Evolutionary conservation across 352 stramenopile genomes (phyloP).

Genomic region (Halophytophthora polymorphica): DNA sequence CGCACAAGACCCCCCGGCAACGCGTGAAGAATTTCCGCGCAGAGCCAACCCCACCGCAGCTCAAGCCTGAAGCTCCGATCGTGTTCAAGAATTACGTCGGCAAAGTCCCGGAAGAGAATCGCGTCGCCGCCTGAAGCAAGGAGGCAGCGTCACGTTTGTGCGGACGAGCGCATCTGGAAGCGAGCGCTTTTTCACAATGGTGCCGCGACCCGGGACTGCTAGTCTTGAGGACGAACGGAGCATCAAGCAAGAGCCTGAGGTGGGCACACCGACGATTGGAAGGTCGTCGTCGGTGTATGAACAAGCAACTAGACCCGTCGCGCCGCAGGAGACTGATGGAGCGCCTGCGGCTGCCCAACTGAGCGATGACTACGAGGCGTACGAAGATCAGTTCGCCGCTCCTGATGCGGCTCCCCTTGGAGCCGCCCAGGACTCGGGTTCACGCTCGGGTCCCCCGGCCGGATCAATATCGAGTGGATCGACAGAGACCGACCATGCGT

Average conservation of each 20-base stretch:
- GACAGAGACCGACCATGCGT: too few species aligned
- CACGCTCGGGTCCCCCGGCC: background rate
- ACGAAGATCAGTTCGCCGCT: slow-evolving; percentile 4
- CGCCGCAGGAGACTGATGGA: slow-evolving; percentile 6
- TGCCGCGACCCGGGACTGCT: slow-evolving; percentile 16
- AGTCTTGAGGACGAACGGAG: slow-evolving; percentile 4
- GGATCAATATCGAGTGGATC: too few species aligned
- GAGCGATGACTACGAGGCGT: slow-evolving; percentile 4
- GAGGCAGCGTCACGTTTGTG: too few species aligned
- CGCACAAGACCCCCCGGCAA: too few species aligned
- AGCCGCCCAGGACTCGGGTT: background rate
- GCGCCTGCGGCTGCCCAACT: slow-evolving; percentile 2
- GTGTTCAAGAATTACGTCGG: too few species aligned
- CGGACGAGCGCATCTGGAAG: too few species aligned
- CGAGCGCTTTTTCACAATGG: slow-evolving; percentile 13
- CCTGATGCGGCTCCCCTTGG: slow-evolving; percentile 3
- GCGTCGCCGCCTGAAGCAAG: too few species aligned
- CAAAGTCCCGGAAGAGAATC: too few species aligned
- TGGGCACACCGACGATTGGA: slow-evolving; percentile 1
- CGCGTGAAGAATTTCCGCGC: too few species aligned
- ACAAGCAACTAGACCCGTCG: background rate
- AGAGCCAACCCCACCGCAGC: too few species aligned
- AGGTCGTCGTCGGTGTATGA: slow-evolving; percentile 4
- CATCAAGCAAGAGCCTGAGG: background rate
- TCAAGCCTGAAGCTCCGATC: too few species aligned